Base-by-base conservation (phyloP, 2,329 filamentous ascomycete species). In the Zasmidium cellare region DNA sequence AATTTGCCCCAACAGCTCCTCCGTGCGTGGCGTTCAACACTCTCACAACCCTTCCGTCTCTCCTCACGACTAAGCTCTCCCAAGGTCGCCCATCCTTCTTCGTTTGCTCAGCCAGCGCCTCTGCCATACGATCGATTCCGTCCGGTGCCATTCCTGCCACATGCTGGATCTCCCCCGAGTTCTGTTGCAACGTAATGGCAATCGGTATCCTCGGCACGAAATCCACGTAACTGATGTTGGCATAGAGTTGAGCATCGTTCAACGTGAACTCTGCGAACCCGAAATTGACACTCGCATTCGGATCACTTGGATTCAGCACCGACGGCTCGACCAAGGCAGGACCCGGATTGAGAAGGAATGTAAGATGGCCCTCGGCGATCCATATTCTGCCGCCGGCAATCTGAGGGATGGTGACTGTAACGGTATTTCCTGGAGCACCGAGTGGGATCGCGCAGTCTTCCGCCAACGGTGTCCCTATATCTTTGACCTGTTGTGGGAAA, bases 101-200 rank as follows among this genome's bases (percentile, higher is more conserved):
- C 2, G 83, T 74, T 71, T 91, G 88, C 11, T 77, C 76, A 23
- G 74, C 74, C 19, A 91, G 74, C 1, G 75, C 80, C 1, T 77
- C 73, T 57, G 83, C 84, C 41, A 91, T 74, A 22, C 70, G 75
- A 51, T 82, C 78, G 2, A 90, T 76, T 1, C 87, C 87, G 64
- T 85, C 75, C 0, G 79, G 64, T 0, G 79, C 72, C 76, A 89
- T 84, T 1, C 88, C 88, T 76, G 70, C 88, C 87, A 75, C 73
- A 51, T 70, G 71, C 54, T 80, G 74, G 2, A 71, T 70, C 3
- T 71, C 64, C 14, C 77, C 77, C 28, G 71, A 69, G 0, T 70
- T 67, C 59, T 73, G 75, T 48, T 74, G 65, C 16, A 77, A 60
- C 3, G 68, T 75, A 44, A 75, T 69, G 16, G 70, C 71, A 23